phyloP scores from a whole-genome alignment of 345 rosid genomes.

The Syzygium oleosum region DNA sequence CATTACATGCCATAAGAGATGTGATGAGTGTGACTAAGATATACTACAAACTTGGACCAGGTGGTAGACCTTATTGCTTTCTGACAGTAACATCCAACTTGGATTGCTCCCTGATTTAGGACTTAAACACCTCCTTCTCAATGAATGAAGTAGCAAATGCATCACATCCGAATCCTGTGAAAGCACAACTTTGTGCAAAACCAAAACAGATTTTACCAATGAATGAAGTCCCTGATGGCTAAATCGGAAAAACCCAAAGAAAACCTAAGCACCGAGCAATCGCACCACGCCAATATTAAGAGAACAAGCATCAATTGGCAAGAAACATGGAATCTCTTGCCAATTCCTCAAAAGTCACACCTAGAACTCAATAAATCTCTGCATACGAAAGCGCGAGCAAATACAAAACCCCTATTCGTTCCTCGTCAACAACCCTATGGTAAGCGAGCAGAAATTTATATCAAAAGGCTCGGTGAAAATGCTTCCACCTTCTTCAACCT shows the following conservation, averaged over 20 bases:
- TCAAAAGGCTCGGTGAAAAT: not conserved
- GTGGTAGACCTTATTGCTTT: too few relatives aligned
- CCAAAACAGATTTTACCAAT: not conserved
- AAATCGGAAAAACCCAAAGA: not conserved
- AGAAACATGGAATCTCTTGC: not conserved
- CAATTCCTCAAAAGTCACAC: not conserved
- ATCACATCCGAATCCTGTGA: not conserved
- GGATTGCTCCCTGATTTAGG: too few relatives aligned
- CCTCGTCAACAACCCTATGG: not conserved
- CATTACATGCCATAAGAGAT: too few relatives aligned
- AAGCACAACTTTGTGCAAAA: not conserved
- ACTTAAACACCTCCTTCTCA: too few relatives aligned
- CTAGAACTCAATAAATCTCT: not conserved
- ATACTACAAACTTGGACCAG: too few relatives aligned
- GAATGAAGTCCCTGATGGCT: not conserved
- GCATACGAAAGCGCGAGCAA: not conserved
- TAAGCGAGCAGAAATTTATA: not conserved
- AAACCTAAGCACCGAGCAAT: not conserved
- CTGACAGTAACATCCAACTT: too few relatives aligned
- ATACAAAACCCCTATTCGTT: not conserved
- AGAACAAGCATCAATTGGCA: not conserved
- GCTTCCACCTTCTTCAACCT: not conserved
- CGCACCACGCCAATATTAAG: not conserved
- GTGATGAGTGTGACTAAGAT: too few relatives aligned
- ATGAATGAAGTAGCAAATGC: too few relatives aligned